These are phyloP conservation scores for Claviceps sp. DNA, from an alignment of 2,329 filamentous ascomycete genomes.

Conservation along the genomic window DNA sequence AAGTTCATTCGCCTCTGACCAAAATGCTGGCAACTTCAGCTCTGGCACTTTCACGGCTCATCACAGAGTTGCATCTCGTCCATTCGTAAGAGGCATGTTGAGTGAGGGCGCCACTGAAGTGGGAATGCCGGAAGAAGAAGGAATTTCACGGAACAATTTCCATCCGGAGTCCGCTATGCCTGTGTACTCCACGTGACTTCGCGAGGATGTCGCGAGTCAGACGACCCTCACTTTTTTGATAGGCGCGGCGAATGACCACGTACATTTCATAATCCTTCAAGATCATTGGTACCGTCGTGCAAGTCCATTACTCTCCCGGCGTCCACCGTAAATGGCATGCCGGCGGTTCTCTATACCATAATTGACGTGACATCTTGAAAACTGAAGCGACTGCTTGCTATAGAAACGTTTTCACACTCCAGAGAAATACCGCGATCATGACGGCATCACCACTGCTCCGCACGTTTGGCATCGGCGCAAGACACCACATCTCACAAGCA, in stretches of 20 bases:
- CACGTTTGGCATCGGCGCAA: not conserved
- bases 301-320: not conserved
- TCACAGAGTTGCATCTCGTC: too few relatives aligned
- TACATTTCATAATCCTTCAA: too few relatives aligned
- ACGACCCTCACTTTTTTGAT: too few relatives aligned
- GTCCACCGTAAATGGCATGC: not conserved
- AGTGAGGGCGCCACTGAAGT: too few relatives aligned
- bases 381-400: not conserved
- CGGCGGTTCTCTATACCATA: not conserved
- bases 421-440: not conserved
- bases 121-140: not conserved
- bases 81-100: too few relatives aligned
- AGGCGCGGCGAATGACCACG: too few relatives aligned
- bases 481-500: not conserved
- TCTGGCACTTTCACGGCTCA: too few relatives aligned
- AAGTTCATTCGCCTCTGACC: too few relatives aligned
- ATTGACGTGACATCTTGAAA: not conserved
- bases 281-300: too few relatives aligned
- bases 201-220: slow-evolving; percentile 1
- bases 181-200: not conserved
- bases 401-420: not conserved
- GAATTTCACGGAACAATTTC: not conserved
- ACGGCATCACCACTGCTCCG: not conserved
- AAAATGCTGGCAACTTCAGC: too few relatives aligned
- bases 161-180: not conserved